Percentiles rank a stretch among this genome's conserved stretches.
These are phyloP conservation scores for Lactarius sanguifluus DNA, from an alignment of 768 basidiomycete genomes.

Conservation along the genomic window DNA sequence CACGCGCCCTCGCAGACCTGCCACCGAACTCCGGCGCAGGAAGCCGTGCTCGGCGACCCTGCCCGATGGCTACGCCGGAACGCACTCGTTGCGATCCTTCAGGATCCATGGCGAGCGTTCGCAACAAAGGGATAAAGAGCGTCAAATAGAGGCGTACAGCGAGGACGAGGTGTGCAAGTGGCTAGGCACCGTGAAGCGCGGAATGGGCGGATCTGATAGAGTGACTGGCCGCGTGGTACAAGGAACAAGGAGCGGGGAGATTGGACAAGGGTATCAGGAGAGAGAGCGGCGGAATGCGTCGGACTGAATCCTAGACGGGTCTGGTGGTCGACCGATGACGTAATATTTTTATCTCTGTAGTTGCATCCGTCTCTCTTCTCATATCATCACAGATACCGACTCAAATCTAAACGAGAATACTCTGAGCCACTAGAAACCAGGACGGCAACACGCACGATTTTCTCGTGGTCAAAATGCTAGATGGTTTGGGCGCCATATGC, in stretches of 20 bases:
- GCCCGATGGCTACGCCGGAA: slow-evolving; percentile 35
- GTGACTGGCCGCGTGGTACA: neutral
- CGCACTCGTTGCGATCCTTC: slow-evolving; percentile 34
- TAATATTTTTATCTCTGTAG: too few relatives aligned
- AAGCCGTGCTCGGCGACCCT: slow-evolving; percentile 48
- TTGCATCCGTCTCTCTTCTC: too few relatives aligned
- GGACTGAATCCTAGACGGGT: slow-evolving; percentile 20
- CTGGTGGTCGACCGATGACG: too few relatives aligned
- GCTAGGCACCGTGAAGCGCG: too few relatives aligned
- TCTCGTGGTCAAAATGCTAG: neutral
- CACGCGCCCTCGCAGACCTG: too few relatives aligned
- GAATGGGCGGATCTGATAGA: slow-evolving; percentile 44
- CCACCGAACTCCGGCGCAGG: slow-evolving; percentile 31
- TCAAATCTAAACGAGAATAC: too few relatives aligned
- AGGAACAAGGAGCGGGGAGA: too few relatives aligned
- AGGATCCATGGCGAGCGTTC: slow-evolving; percentile 44
- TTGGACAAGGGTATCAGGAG: too few relatives aligned
- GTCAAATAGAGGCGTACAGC: slow-evolving; percentile 46
- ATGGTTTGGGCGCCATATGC: neutral
- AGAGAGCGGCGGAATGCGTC: too few relatives aligned
- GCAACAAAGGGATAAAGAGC: slow-evolving; percentile 38
- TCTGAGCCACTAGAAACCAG: too few relatives aligned
- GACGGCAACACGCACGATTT: too few relatives aligned
- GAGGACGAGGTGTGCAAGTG: slow-evolving; percentile 39
- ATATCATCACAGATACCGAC: too few relatives aligned